Evolutionary conservation across 192 early-diverging fungal genomes (phyloP), one percentile per base, ranked within the genome.

Genomic region (Coemansia sp.): DNA sequence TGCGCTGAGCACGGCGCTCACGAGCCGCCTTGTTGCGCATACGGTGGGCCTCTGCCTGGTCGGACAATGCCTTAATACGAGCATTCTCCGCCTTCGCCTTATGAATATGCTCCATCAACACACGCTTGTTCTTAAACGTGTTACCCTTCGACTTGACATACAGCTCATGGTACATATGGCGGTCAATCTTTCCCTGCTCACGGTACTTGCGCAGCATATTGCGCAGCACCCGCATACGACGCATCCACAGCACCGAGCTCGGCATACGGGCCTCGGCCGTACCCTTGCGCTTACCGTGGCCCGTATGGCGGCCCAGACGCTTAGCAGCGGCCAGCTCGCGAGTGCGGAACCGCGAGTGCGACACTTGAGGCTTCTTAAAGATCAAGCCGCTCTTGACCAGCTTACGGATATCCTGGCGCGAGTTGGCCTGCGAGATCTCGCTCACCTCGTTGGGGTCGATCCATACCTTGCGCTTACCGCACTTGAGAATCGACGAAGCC

Each of bases 51-150:
- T 94, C 94, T 51, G 95, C 91, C 86, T 98, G 95, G 82, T 98
- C 94, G 69, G 86, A 84, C 56, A 98, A 82, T 56, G 86, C 62
- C 88, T 93, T 90, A 62, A 86, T 82, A 85, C 95, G 90, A 58
- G 88, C 80, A 81, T 96, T 93, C 84, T 98, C 94, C 42, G 95
- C 92, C 90, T 98, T 98, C 70, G 89, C 91, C 86, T 94, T 96
- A 87, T 96, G 93, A 82, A 98, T 98, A 83, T 91, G 91, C 83
- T 98, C 95, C 91, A 98, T 98, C 41, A 98, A 79, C 59, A 98
- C 95, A 82, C 95, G 90, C 90, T 98, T 98, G 92, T 95, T 98
- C 90, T 98, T 98, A 87, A 98, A 98, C 55, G 92, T 92, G 83
- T 95, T 96, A 95, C 95, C 95, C 91, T 98, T 98, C 56, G 93